Conservation (phyloP, 371 early-diverging fungal genomes). For the Cokeromyces recurvatus region DNA sequence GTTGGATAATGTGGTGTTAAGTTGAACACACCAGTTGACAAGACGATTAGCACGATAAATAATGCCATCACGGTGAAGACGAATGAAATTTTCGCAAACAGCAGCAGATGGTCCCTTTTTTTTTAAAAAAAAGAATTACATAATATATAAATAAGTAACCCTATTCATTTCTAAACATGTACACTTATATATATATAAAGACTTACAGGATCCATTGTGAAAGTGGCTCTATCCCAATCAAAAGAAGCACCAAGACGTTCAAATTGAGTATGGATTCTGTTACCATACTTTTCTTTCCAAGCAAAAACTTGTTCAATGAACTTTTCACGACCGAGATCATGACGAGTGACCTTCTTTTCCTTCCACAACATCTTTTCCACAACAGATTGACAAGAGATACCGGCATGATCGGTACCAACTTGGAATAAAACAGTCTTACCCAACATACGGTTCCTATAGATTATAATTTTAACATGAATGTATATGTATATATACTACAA, state of each 20-base stretch:
- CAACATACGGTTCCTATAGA: constrained; percentile 89
- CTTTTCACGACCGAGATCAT: constrained; percentile 92
- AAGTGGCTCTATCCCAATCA: constrained; percentile 93
- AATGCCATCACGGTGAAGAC: constrained; percentile 93
- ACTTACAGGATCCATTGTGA: constrained; percentile 93
- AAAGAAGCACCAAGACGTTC: constrained; percentile 92
- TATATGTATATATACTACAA: neutral
- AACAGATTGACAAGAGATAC: constrained; percentile 98
- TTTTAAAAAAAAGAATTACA: too few relatives aligned
- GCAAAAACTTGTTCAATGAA: constrained; percentile 94
- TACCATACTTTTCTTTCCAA: constrained; percentile 94
- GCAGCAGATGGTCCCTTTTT: constrained; percentile 49
- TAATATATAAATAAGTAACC: too few relatives aligned
- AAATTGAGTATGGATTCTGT: constrained; percentile 89
- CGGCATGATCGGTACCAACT: constrained; percentile 99
- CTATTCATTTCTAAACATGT: neutral
- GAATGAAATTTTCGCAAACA: constrained; percentile 95
- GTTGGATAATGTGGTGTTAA: constrained; percentile 97
- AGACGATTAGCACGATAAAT: constrained; percentile 97
- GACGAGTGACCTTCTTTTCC: constrained; percentile 78
- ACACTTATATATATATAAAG: too few relatives aligned
- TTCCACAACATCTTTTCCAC: constrained; percentile 95
- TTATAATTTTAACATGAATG: neutral
- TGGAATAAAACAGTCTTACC: constrained; percentile 94
- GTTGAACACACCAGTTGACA: constrained; percentile 98